Evolutionary conservation across 2,329 filamentous ascomycete genomes (phyloP), one percentile per base, ranked within the genome.

Genomic region (Periconia sp.): DNA sequence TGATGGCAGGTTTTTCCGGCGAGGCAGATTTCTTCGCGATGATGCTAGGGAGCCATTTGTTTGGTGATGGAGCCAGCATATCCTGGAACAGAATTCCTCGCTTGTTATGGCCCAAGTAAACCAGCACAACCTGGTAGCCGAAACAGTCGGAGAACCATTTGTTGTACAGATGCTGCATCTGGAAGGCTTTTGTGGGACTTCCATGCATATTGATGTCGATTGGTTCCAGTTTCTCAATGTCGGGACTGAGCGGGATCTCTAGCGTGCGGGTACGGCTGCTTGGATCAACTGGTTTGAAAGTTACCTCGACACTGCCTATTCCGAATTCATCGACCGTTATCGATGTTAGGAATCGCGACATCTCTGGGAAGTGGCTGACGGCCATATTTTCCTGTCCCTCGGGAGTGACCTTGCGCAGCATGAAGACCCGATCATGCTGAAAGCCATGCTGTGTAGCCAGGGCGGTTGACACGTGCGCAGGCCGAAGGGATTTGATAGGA

Each of bases 401-500:
- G 2, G 68, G 56, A 19, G 69, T 72, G 13, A 72, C 66, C 47
- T 77, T 64, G 17, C 79, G 66, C 6, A 80, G 60, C 75, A 80
- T 71, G 43, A 72, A 73, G 33, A 62, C 68, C 55, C 78, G 66
- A 57, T 81, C 78, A 54, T 78, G 74, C 27, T 73, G 64, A 52
- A 80, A 77, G 55, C 78, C 78, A 66, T 77, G 62, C 52, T 70
- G 71, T 9, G 77, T 79, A 17, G 76, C 72, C 45, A 72, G 58
- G 15, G 75, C 73, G 40, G 67, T 64, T 2, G 70, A 63, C 23
- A 77, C 62, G 18, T 74, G 69, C 6, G 74, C 68, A 2, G 65
- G 70, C 15, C 76, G 73, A 7, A 80, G 66, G 14, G 76, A 76
- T 59, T 81, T 81, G 66, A 81, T 77, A 2, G 78, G 78, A 53